A percentile compares a stretch with the other conserved stretches of the same genome.
These are phyloP conservation scores for Withania somnifera DNA, from an alignment of 305 asterid genomes.

Conservation along the genomic window DNA sequence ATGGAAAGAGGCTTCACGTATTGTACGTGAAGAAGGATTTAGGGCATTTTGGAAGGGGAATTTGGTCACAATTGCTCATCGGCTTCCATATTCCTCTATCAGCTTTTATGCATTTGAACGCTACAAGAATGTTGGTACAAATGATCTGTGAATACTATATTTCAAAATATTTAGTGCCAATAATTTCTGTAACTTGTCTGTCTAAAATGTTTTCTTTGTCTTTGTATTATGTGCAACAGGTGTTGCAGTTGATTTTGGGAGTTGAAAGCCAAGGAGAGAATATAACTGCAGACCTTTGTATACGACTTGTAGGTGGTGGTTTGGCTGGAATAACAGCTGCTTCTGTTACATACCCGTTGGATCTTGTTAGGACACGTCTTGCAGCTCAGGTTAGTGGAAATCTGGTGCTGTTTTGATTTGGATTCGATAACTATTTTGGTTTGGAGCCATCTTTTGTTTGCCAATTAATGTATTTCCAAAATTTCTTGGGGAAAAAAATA, in stretches of 20 bases:
- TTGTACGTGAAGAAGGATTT: conserved; percentile 65
- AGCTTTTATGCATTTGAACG: conserved; percentile 78
- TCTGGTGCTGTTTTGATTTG: background rate
- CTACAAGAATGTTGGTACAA: conserved; percentile 85
- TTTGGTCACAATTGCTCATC: conserved; percentile 76
- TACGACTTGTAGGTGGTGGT: conserved; percentile 77
- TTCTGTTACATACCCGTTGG: conserved; percentile 74
- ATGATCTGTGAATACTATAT: conserved; percentile 22
- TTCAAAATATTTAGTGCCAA: background rate
- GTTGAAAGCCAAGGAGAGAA: conserved; percentile 53
- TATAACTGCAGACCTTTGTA: conserved; percentile 47
- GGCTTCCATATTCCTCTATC: conserved; percentile 79
- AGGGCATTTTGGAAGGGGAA: conserved; percentile 91
- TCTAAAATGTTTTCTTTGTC: background rate
- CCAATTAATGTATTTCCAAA: background rate
- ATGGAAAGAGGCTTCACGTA: conserved; percentile 62
- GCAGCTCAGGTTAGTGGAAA: conserved; percentile 54
- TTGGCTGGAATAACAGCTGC: conserved; percentile 89
- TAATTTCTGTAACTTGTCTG: background rate
- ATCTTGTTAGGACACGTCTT: conserved; percentile 89
- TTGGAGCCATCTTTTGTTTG: background rate
- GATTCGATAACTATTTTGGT: background rate
- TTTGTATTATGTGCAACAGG: conserved; percentile 19
- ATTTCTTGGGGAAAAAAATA: background rate
- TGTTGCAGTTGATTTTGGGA: conserved; percentile 40